Conservation (phyloP, 306 rosid species). For the Biancaea sappan region DNA sequence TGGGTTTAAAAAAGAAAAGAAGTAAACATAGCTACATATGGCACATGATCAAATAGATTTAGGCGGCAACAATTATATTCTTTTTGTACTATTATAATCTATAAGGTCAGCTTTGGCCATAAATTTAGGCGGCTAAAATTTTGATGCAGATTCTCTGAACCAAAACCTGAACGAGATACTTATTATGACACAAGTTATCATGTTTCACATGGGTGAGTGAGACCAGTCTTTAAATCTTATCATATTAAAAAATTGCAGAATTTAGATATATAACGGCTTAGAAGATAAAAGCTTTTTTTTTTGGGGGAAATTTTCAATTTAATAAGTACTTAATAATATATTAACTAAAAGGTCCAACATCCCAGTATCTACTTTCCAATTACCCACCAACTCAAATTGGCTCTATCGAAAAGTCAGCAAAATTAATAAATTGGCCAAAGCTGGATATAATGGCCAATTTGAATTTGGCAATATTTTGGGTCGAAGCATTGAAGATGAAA, state of each 20-base stretch:
- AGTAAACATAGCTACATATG: conserved; percentile 21
- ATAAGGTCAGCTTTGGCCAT: conserved; percentile 8
- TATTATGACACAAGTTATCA: not conserved
- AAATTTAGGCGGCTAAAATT: conserved; percentile 34
- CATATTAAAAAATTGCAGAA: not conserved
- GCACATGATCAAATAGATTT: conserved; percentile 28
- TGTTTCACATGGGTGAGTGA: not conserved
- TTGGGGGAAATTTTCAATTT: too few species aligned
- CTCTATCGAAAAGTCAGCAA: conserved; percentile 10
- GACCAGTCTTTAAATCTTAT: not conserved
- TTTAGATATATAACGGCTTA: too few species aligned
- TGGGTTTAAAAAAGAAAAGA: not conserved
- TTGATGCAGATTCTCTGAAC: conserved; percentile 27
- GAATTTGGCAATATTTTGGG: not conserved
- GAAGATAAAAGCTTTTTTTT: too few species aligned
- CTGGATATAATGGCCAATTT: not conserved
- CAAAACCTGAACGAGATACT: not conserved
- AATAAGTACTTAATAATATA: too few species aligned
- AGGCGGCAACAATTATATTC: too few species aligned
- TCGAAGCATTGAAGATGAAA: not conserved
- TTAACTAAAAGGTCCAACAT: not conserved
- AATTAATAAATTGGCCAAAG: not conserved
- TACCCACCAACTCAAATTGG: conserved; percentile 8
- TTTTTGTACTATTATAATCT: not conserved
- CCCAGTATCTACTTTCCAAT: not conserved